phyloP scores from a whole-genome alignment of 2,329 filamentous ascomycete genomes.

The Plectosphaerella plurivora region DNA sequence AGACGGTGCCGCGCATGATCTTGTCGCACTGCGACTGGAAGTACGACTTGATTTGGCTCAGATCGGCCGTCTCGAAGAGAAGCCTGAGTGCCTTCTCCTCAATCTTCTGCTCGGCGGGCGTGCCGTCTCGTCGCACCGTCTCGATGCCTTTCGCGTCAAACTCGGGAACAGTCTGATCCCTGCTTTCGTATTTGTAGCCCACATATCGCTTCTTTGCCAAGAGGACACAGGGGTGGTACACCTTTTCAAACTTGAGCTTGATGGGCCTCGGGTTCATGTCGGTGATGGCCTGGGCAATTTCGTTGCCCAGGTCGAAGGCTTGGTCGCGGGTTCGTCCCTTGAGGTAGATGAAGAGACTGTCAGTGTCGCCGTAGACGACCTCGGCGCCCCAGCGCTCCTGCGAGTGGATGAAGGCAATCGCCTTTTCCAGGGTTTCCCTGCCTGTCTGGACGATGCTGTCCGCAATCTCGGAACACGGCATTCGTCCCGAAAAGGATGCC shows the following conservation, averaged over 20 bases:
- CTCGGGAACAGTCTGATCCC: constrained; percentile 70
- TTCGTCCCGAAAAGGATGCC: constrained; percentile 91
- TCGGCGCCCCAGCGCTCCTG: constrained; percentile 86
- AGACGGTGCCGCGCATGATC: constrained; percentile 84
- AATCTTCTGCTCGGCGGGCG: constrained; percentile 92
- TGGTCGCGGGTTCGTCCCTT: constrained; percentile 82
- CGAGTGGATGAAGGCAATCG: constrained; percentile 88
- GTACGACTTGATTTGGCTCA: constrained; percentile 83
- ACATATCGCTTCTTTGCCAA: constrained; percentile 98
- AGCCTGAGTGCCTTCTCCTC: constrained; percentile 88
- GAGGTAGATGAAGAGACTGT: constrained; percentile 87
- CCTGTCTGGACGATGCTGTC: constrained; percentile 98
- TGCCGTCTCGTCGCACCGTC: constrained; percentile 90
- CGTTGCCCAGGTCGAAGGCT: constrained; percentile 87
- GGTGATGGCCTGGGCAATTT: constrained; percentile 85
- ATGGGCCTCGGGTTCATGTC: constrained; percentile 85
- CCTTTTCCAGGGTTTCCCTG: constrained; percentile 88
- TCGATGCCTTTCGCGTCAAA: constrained; percentile 99
- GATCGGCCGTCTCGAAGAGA: constrained; percentile 83
- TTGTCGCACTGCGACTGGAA: constrained; percentile 88
- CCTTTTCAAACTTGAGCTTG: constrained; percentile 97
- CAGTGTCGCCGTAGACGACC: constrained; percentile 96
- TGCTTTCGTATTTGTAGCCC: constrained; percentile 90
- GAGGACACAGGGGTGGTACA: constrained; percentile 91
- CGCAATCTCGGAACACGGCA: constrained; percentile 97